Conservation (phyloP, 1,139 yeast species). For the Geotrichum armillariae region DNA sequence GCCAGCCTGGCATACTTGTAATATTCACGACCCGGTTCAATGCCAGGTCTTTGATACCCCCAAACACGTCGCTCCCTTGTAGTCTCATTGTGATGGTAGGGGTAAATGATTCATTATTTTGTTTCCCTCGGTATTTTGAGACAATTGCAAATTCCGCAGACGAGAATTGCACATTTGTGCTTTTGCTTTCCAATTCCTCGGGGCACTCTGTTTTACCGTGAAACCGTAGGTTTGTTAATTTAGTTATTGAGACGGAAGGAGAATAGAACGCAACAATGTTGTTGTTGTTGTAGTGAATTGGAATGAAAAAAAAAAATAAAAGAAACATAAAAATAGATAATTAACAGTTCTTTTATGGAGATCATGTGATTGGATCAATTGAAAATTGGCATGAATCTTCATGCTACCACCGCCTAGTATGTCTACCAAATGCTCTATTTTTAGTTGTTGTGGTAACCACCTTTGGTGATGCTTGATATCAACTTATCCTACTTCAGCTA, state of each 20-base stretch:
- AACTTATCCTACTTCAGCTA: no score
- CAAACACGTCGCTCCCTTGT: constrained; percentile 76
- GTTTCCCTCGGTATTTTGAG: constrained; percentile 2
- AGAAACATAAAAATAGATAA: constrained; percentile 4
- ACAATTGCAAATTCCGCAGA: constrained; percentile 14
- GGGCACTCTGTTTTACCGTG: constrained; percentile 17
- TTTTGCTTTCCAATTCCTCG: not conserved
- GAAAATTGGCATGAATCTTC: no score
- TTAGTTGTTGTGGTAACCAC: no score
- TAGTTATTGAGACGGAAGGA: no score
- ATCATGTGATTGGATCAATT: no score
- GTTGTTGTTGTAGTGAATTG: no score
- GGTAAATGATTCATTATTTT: not conserved
- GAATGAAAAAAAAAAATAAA: no score
- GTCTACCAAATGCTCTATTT: no score
- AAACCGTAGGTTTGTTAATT: constrained; percentile 17
- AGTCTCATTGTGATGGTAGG: constrained; percentile 49
- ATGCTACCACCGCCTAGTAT: no score
- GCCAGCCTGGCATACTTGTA: constrained; percentile 64
- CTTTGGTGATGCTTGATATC: no score
- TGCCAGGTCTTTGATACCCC: constrained; percentile 76
- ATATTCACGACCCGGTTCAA: constrained; percentile 54
- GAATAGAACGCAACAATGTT: no score
- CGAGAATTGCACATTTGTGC: constrained; percentile 12
- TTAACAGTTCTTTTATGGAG: no score